Conservation (phyloP, 2,329 filamentous ascomycete genomes). For the Fusarium nelsonii region DNA sequence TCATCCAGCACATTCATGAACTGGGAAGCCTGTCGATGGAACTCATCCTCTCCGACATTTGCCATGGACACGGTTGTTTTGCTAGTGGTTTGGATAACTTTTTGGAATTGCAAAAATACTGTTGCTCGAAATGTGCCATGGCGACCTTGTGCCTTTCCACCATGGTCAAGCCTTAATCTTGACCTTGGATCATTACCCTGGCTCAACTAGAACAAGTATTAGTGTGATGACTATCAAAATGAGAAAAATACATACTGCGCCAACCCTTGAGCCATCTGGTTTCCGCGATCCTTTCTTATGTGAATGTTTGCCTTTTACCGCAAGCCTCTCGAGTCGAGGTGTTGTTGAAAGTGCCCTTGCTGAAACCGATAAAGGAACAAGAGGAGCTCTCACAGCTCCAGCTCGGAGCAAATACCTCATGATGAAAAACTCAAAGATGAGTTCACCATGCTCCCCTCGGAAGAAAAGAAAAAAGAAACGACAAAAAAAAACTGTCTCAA, state of each 20-base stretch:
- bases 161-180: conserved; percentile 47
- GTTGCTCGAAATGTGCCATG: conserved; percentile 53
- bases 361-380: conserved; percentile 32
- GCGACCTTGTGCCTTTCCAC: conserved; percentile 44
- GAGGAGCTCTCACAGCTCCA: conserved; percentile 43
- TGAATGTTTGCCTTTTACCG: neutral
- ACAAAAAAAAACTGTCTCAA: conserved; percentile 10
- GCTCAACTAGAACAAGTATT: conserved; percentile 44
- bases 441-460: conserved; percentile 35
- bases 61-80: conserved; percentile 42
- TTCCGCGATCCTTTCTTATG: neutral
- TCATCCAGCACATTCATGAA: conserved; percentile 61
- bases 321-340: conserved; percentile 5
- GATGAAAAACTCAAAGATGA: conserved; percentile 24
- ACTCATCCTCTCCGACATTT: conserved; percentile 54
- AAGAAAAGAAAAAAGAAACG: conserved; percentile 4
- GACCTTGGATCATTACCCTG: conserved; percentile 53
- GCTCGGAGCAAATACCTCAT: conserved; percentile 51
- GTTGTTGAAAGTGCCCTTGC: conserved; percentile 46
- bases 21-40: conserved; percentile 59
- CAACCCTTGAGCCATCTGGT: conserved; percentile 33
- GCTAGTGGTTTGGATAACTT: conserved; percentile 49
- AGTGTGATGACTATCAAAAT: neutral
- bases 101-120: conserved; percentile 54
- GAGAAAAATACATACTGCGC: conserved; percentile 43